A percentile compares a stretch with the other conserved stretches of the same genome.
These are phyloP conservation scores for Apiospora saccharicola DNA, from an alignment of 2,329 filamentous ascomycete genomes.

Conservation along the genomic window DNA sequence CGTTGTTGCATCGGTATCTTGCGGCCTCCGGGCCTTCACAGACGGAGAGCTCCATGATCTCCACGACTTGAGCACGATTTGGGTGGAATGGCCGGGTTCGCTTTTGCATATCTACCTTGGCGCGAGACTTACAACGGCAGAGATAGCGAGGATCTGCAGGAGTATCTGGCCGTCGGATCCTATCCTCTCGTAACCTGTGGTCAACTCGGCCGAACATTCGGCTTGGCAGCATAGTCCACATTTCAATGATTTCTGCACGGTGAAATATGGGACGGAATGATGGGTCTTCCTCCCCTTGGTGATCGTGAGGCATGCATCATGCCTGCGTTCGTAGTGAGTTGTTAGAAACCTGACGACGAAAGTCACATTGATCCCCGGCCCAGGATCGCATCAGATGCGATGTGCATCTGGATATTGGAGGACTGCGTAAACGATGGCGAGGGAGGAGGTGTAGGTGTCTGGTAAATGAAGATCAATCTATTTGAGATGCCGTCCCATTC, in stretches of 20 bases:
- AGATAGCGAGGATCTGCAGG: conserved; percentile 13
- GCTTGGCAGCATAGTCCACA: not conserved
- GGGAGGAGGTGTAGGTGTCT: not conserved
- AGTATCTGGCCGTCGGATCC: not conserved
- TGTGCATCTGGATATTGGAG: not conserved
- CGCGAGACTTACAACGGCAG: not conserved
- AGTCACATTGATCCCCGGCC: not conserved
- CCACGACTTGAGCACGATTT: not conserved
- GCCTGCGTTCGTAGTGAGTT: no score
- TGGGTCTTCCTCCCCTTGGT: not conserved
- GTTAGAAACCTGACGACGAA: no score
- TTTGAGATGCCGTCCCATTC: conserved; percentile 14
- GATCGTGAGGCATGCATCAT: not conserved
- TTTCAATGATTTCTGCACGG: not conserved
- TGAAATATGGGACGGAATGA: not conserved
- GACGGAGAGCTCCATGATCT: conserved; percentile 2
- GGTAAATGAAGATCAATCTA: conserved; percentile 17
- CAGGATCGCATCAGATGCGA: not conserved
- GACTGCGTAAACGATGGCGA: not conserved
- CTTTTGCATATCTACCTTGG: not conserved
- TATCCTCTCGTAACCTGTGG: not conserved
- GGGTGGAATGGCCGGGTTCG: not conserved
- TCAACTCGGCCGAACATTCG: not conserved
- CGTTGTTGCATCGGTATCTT: not conserved
- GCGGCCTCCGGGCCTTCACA: not conserved